These are phyloP conservation scores for Mariannaea sp. DNA, from an alignment of 2,329 filamentous ascomycete genomes.

Conservation along the genomic window DNA sequence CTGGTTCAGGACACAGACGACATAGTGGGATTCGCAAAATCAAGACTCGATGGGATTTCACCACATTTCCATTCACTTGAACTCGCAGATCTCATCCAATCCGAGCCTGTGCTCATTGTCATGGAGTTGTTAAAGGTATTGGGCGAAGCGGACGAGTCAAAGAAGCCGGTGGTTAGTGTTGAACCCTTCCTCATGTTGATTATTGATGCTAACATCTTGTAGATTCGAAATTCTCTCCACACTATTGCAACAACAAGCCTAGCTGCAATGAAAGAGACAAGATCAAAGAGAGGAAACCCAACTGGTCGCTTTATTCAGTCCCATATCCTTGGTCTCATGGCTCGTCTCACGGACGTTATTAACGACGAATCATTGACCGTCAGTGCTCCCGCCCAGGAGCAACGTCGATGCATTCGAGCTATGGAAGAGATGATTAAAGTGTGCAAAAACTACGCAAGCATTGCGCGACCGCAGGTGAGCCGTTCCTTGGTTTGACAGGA, in stretches of 20 bases:
- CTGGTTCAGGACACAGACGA: conserved; percentile 61
- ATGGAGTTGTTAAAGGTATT: conserved; percentile 82
- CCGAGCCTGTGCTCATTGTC: conserved; percentile 75
- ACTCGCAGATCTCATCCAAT: conserved; percentile 70
- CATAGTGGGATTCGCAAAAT: conserved; percentile 69
- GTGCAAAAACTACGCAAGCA: conserved; percentile 72
- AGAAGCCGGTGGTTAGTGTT: conserved; percentile 60
- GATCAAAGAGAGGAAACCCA: conserved; percentile 58
- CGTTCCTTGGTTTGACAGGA: not conserved
- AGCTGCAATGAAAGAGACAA: conserved; percentile 46
- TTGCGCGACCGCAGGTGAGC: conserved; percentile 81
- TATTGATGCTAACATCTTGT: conserved; percentile 34
- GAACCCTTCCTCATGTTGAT: not conserved
- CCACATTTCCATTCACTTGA: conserved; percentile 69
- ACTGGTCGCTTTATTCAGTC: conserved; percentile 78
- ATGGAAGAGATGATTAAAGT: conserved; percentile 87
- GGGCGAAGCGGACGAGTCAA: conserved; percentile 67
- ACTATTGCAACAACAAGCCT: conserved; percentile 52
- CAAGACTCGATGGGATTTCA: conserved; percentile 70
- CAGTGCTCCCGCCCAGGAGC: conserved; percentile 66
- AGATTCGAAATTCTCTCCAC: conserved; percentile 55
- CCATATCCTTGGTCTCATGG: conserved; percentile 85
- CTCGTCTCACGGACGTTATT: conserved; percentile 77
- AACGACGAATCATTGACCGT: conserved; percentile 69
- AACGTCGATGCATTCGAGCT: conserved; percentile 76